Evolutionary conservation across 495 filamentous ascomycete genomes (phyloP).

Genomic region (Hypoxylon fragiforme): DNA sequence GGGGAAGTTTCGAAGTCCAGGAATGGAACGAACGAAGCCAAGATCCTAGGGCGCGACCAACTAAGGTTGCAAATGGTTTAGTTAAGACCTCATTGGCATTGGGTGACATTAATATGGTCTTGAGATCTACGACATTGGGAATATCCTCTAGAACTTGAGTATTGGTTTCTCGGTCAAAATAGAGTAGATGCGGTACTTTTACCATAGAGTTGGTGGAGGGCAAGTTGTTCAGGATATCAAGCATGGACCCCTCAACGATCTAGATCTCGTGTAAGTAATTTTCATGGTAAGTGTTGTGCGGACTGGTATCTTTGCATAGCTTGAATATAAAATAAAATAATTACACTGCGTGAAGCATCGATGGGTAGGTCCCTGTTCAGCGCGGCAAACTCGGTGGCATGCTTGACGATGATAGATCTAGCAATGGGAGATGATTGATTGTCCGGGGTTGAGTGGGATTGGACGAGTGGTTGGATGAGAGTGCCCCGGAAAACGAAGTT

Average conservation of each 20-base stretch:
- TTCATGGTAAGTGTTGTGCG: no score
- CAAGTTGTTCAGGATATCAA: constrained; percentile 25
- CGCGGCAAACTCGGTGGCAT: constrained; percentile 48
- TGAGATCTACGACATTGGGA: constrained; percentile 47
- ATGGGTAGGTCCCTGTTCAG: constrained; percentile 49
- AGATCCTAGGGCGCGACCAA: constrained; percentile 49
- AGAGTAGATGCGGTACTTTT: constrained; percentile 47
- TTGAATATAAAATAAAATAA: no score
- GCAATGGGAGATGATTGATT: not conserved
- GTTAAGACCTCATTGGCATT: not conserved
- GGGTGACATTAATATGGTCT: constrained; percentile 35
- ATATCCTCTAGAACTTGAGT: constrained; percentile 55
- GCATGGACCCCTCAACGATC: constrained; percentile 16
- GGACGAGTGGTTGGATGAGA: constrained; percentile 33
- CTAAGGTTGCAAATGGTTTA: constrained; percentile 9
- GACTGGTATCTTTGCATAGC: no score
- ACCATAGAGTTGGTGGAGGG: constrained; percentile 37
- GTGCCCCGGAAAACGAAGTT: constrained; percentile 59
- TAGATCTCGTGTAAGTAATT: no score
- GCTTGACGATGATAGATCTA: constrained; percentile 51
- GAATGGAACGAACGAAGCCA: constrained; percentile 52
- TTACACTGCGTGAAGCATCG: constrained; percentile 46
- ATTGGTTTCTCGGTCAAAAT: constrained; percentile 43
- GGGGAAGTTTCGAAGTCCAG: constrained; percentile 44
- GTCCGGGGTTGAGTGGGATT: no score